Percentiles rank a stretch among this genome's conserved stretches.
Conservation (phyloP, 345 rosid species). For the Citrus sp. region DNA sequence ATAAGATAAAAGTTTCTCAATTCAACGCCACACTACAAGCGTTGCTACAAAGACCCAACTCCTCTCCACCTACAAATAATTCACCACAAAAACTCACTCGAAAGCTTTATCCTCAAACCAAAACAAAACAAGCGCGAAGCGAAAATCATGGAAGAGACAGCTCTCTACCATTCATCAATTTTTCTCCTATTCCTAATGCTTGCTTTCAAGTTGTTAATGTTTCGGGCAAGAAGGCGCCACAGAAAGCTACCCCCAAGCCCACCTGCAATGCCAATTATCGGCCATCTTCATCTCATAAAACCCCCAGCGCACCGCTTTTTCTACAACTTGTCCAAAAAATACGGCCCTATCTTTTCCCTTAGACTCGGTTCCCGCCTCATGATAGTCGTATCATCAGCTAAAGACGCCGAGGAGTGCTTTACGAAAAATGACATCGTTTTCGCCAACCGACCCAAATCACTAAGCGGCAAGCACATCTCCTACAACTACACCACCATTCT, state of each 20-base stretch:
- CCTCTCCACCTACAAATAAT: too few relatives aligned
- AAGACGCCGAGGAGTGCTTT: constrained; percentile 49
- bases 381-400: constrained; percentile 31
- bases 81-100: too few relatives aligned
- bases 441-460: constrained; percentile 36
- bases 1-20: too few relatives aligned
- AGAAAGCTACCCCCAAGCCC: constrained; percentile 23
- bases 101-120: too few relatives aligned
- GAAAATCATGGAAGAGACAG: neutral
- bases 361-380: constrained; percentile 32
- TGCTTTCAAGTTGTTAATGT: neutral
- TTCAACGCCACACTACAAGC: too few relatives aligned
- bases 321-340: constrained; percentile 5
- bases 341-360: constrained; percentile 36
- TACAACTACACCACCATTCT: constrained; percentile 36
- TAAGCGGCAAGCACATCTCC: constrained; percentile 30
- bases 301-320: constrained; percentile 15
- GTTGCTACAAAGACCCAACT: too few relatives aligned
- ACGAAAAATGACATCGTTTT: constrained; percentile 44
- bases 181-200: constrained; percentile 3
- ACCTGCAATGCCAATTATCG: constrained; percentile 28
- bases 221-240: constrained; percentile 3
- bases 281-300: constrained; percentile 43
- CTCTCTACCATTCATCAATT: neutral
- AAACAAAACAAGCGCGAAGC: too few relatives aligned